Percentiles rank a stretch among this genome's conserved stretches.
These are phyloP conservation scores for Suillus alpinus DNA, from an alignment of 768 basidiomycete genomes.

Conservation along the genomic window DNA sequence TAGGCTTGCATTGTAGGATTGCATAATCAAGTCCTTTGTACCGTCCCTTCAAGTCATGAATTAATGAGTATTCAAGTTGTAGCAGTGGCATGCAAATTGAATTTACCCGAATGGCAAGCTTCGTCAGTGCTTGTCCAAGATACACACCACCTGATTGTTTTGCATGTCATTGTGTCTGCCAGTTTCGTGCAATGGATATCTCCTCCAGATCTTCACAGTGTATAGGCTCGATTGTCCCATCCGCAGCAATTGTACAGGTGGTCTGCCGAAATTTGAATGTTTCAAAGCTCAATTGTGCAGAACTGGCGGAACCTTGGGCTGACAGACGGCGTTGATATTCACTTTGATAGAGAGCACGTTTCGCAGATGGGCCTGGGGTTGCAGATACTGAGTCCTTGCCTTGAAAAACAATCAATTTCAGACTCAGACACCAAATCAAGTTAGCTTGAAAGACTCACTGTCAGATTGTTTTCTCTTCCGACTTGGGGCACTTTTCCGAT, in stretches of 20 bases:
- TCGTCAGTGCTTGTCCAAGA: not conserved
- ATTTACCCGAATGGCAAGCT: not conserved
- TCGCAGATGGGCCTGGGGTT: not conserved
- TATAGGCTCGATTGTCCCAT: not conserved
- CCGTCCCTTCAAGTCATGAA: not conserved
- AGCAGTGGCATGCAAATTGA: not conserved
- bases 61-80: not conserved
- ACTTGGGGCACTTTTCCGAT: not conserved
- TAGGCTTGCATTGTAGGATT: not conserved
- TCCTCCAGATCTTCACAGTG: not conserved
- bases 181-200: not conserved
- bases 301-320: not conserved
- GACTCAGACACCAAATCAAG: rapidly evolving
- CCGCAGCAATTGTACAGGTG: not conserved
- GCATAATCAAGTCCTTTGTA: not conserved
- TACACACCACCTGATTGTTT: not conserved
- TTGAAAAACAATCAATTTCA: not conserved
- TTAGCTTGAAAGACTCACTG: not conserved
- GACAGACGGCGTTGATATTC: not conserved
- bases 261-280: not conserved
- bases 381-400: not conserved
- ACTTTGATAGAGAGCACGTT: not conserved
- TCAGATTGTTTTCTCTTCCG: not conserved
- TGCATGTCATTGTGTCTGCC: not conserved
- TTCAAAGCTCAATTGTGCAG: not conserved